Evolutionary conservation across 1,284 basidiomycete species (phyloP), one percentile per base, ranked within the genome.

Genomic region (Wallemia mellicola): DNA sequence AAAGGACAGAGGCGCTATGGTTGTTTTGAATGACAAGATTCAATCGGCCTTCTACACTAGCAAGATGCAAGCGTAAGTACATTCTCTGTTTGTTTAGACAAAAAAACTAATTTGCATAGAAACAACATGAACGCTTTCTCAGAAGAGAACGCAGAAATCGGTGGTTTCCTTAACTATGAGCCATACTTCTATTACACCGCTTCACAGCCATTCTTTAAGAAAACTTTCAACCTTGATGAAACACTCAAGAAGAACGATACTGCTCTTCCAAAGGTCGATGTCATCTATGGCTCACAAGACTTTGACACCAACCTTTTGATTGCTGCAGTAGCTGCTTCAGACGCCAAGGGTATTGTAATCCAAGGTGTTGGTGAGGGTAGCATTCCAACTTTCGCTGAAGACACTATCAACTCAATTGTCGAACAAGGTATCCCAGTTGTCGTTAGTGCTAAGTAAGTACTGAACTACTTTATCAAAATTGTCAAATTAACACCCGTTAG

Each of bases 21-120:
- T 69, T 58, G 64, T 65, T 17, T 61, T 69, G 54, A 69, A 69
- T 61, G 68, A 70, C 60, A 62, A 67, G 17, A 67, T 70, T 59
- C 64, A 63, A 22, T 60, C 63, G 1, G 67, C 66, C 1, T 67
- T 60, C 33, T 69, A 67, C 60, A 65, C 65, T 22, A 60, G 61
- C 57, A 69, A 69, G 63, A 67, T 64, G 25, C 63, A 68, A 59
- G 15, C 62, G 61, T 60, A 2, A 67, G 67, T 58, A n/a, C n/a
- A 60, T 61, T 2, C 60, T 68, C n/a, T 66, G 69, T 60, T 69
- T 67, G 0, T 70, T 70, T 63, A 63, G 64, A 26, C 65, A 67
- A 0, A 60, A 61, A 11, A 67, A 69, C 59, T 65, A 30, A 30
- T 7, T 30, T 30, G 17, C 28, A 30, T 7, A 30, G 28, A 11